Conservation (phyloP, 1,139 yeast genomes). For the Yamadazyma oceani region DNA sequence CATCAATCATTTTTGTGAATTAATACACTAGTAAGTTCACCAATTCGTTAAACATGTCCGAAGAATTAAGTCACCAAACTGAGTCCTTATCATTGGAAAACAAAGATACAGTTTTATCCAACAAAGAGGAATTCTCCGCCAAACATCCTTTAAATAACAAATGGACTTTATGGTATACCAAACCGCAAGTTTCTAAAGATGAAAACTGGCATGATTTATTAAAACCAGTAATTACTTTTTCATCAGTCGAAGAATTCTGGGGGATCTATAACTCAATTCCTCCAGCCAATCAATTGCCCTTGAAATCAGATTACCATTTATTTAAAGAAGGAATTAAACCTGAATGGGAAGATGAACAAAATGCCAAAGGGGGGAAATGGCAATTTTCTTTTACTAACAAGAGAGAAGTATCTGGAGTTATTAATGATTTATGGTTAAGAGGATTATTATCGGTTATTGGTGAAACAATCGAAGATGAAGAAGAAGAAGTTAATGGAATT, state of each 20-base stretch:
- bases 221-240: conserved; percentile 89
- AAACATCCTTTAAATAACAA: conserved; percentile 89
- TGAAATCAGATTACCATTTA: conserved; percentile 92
- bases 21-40: not conserved
- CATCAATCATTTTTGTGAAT: conserved; percentile 6
- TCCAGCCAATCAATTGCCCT: conserved; percentile 85
- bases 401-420: conserved; percentile 57
- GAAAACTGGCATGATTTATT: conserved; percentile 94
- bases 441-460: conserved; percentile 91
- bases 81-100: conserved; percentile 53
- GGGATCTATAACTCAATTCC: conserved; percentile 96
- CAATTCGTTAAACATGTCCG: conserved; percentile 36
- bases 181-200: conserved; percentile 75
- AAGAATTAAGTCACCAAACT: conserved; percentile 56
- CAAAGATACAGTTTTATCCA: conserved; percentile 60
- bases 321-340: conserved; percentile 95
- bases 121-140: conserved; percentile 68
- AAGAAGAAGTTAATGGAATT: conserved; percentile 91
- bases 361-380: conserved; percentile 95
- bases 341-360: conserved; percentile 95
- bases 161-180: conserved; percentile 99
- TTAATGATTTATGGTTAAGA: conserved; percentile 93
- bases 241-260: conserved; percentile 98
- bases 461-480: conserved; percentile 89
- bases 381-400: conserved; percentile 66